These are phyloP conservation scores for Dunaliella primolecta DNA, from an alignment of 139 green algal genomes.

Conservation along the genomic window DNA sequence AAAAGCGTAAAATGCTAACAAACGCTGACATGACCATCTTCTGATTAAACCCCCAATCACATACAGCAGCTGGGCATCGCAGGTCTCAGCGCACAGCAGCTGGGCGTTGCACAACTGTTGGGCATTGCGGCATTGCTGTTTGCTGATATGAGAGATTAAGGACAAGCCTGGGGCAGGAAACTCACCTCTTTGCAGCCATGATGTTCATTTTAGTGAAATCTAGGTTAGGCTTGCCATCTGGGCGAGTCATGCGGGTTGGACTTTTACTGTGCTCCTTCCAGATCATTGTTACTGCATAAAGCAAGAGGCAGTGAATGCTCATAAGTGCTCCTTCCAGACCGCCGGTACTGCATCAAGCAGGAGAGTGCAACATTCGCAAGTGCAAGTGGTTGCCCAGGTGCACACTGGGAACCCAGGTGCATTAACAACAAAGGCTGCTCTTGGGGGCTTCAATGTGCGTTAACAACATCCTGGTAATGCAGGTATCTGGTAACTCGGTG, in stretches of 20 bases:
- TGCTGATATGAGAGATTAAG: neutral
- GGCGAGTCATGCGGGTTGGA: neutral
- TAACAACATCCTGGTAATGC: too few species aligned
- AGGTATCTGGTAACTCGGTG: too few species aligned
- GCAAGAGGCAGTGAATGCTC: neutral
- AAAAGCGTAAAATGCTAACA: too few species aligned
- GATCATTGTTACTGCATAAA: conserved; percentile 34
- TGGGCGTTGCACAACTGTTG: neutral
- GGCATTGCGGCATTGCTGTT: neutral
- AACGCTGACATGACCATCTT: too few species aligned
- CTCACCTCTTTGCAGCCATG: neutral
- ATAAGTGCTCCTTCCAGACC: neutral
- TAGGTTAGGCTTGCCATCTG: conserved; percentile 13
- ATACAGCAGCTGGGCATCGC: too few species aligned
- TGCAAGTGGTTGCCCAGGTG: too few species aligned
- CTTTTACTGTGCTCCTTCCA: conserved; percentile 29
- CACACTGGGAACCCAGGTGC: neutral
- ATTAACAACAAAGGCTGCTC: neutral
- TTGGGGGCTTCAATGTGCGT: neutral
- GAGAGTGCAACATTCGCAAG: too few species aligned
- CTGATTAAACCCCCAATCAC: too few species aligned
- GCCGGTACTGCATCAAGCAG: too few species aligned
- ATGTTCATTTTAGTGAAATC: conserved; percentile 13
- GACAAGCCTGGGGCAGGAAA: neutral
- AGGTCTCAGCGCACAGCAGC: neutral